Evolutionary conservation across 2,329 filamentous ascomycete species (phyloP).

Genomic region (Talaromyces sp.): DNA sequence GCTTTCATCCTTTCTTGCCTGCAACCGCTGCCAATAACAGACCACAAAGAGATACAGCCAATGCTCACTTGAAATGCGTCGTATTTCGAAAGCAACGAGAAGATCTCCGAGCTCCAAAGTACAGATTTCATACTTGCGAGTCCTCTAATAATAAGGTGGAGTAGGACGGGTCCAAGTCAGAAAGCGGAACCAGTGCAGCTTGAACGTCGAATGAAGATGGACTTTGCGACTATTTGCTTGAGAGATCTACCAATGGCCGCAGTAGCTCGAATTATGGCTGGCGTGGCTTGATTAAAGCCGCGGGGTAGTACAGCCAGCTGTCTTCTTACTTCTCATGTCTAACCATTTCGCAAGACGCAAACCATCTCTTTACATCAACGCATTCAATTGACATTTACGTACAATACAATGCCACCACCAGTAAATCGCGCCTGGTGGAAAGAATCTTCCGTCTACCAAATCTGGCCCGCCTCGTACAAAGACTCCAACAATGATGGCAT

Average conservation of each 20-base stretch:
- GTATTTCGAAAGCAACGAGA: neutral
- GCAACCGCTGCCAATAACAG: too few species aligned
- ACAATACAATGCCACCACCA: constrained; percentile 4
- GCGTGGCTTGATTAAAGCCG: neutral
- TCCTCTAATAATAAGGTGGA: neutral
- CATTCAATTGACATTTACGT: neutral
- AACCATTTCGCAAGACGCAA: neutral
- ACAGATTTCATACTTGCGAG: neutral
- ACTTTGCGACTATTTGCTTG: neutral
- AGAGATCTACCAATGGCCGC: neutral
- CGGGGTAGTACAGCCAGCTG: neutral
- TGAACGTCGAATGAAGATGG: constrained; percentile 1
- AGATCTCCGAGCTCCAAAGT: neutral
- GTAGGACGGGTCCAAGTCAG: neutral
- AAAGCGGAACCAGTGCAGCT: constrained; percentile 4
- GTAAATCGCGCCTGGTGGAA: constrained; percentile 55
- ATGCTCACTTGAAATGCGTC: too few species aligned
- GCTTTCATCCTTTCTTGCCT: too few species aligned
- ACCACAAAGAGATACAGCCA: too few species aligned
- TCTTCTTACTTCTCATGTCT: neutral
- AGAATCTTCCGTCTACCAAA: constrained; percentile 58
- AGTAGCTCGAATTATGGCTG: neutral
- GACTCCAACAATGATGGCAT: constrained; percentile 55
- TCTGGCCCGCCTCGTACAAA: constrained; percentile 60
- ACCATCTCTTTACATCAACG: neutral